Conservation (phyloP, 805 yeast species). For the Saccharomycopsis lassenensis region DNA sequence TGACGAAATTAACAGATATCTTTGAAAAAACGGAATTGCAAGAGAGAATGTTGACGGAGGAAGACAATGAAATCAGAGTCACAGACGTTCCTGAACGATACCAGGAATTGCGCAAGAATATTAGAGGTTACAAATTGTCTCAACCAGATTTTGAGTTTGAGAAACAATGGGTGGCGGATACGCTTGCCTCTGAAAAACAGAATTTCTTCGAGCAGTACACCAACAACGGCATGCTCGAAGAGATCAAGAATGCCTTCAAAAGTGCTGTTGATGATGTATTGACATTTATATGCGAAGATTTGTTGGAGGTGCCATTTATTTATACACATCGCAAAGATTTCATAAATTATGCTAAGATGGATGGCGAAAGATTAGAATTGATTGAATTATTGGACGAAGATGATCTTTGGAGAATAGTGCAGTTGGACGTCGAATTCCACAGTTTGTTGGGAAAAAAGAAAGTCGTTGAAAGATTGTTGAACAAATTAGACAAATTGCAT, state of each 20-base stretch:
- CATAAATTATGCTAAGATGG: conserved; percentile 46
- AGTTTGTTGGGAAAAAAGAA: conserved; percentile 66
- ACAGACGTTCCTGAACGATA: conserved; percentile 88
- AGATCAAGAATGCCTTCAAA: conserved; percentile 55
- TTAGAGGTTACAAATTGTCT: conserved; percentile 49
- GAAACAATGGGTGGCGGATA: conserved; percentile 69
- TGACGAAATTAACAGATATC: conserved; percentile 56
- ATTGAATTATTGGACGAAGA: conserved; percentile 53
- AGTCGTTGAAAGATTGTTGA: conserved; percentile 45
- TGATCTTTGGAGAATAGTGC: conserved; percentile 87
- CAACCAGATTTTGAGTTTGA: conserved; percentile 63
- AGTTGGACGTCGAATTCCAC: conserved; percentile 80
- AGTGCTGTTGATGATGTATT: conserved; percentile 62
- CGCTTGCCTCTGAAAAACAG: conserved; percentile 47
- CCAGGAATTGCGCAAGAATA: conserved; percentile 57
- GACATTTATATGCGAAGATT: conserved; percentile 63
- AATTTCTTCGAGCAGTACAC: conserved; percentile 28
- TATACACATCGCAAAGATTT: conserved; percentile 94
- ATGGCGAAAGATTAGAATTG: conserved; percentile 31
- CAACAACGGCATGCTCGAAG: conserved; percentile 26
- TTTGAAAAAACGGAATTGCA: conserved; percentile 91
- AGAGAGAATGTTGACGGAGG: conserved; percentile 84
- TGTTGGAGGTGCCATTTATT: conserved; percentile 86
- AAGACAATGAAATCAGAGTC: conserved; percentile 77
- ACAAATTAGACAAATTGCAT: conserved; percentile 46